phyloP scores from a whole-genome alignment of 2,329 filamentous ascomycete species.

The Alternaria alternata region DNA sequence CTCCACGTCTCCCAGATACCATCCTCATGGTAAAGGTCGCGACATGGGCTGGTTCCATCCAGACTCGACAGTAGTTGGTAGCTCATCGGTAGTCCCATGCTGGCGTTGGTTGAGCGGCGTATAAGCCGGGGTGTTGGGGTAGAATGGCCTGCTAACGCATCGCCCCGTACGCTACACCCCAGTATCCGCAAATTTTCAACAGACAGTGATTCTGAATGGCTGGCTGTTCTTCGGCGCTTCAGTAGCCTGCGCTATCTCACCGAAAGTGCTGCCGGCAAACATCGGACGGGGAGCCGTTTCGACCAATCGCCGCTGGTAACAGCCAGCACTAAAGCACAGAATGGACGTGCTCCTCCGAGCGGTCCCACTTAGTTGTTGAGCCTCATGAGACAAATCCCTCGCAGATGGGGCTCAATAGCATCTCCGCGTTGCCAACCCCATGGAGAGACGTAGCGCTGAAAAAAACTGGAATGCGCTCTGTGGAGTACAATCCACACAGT shows the following conservation, averaged over 20 bases:
- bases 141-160: conserved; percentile 23
- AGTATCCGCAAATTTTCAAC: conserved; percentile 29
- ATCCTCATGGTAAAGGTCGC: conserved; percentile 19
- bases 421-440: conserved; percentile 34
- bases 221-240: conserved; percentile 16
- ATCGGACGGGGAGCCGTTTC: conserved; percentile 7
- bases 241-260: conserved; percentile 18
- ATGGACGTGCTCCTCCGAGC: conserved; percentile 13
- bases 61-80: conserved; percentile 28
- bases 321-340: conserved; percentile 7
- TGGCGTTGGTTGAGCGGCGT: conserved; percentile 27
- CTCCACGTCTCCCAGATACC: conserved; percentile 7
- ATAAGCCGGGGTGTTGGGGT: conserved; percentile 20
- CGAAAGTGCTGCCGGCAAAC: conserved; percentile 29
- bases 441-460: conserved; percentile 29
- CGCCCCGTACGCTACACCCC: conserved; percentile 23
- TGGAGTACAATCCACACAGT: conserved; percentile 6
- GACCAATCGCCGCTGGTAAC: conserved; percentile 22
- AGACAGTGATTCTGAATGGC: conserved; percentile 19
- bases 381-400: conserved; percentile 32
- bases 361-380: conserved; percentile 36
- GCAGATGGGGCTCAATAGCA: conserved; percentile 26
- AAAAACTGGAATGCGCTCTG: conserved; percentile 12
- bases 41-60: conserved; percentile 33
- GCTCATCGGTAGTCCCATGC: conserved; percentile 21